Evolutionary conservation across 2,329 filamentous ascomycete species (phyloP).

Genomic region (Fusarium pseudoanthophilum): DNA sequence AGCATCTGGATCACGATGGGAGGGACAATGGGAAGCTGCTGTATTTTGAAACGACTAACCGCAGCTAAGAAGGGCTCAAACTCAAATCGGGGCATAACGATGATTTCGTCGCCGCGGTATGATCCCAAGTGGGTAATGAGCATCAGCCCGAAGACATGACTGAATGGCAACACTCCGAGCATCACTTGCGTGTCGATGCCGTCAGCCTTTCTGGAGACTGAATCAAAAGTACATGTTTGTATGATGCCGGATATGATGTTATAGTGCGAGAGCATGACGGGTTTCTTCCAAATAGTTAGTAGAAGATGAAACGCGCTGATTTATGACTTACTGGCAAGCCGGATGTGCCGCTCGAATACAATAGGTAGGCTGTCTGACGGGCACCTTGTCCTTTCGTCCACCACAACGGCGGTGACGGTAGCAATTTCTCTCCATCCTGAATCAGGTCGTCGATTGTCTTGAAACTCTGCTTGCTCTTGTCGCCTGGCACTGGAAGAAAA

Average conservation of each 20-base stretch:
- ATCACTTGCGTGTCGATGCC: conserved; percentile 55
- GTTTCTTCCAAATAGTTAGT: conserved; percentile 64
- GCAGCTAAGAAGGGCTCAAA: conserved; percentile 65
- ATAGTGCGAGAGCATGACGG: conserved; percentile 83
- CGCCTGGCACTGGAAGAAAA: conserved; percentile 71
- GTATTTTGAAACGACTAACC: conserved; percentile 6
- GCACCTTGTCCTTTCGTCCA: conserved; percentile 73
- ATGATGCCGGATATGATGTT: conserved; percentile 82
- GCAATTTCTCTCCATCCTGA: conserved; percentile 64
- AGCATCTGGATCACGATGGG: conserved; percentile 23
- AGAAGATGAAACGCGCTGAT: too few species aligned
- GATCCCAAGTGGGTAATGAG: conserved; percentile 73
- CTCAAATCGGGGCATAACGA: conserved; percentile 81
- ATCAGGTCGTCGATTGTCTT: conserved; percentile 75
- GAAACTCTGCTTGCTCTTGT: conserved; percentile 52
- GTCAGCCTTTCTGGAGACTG: conserved; percentile 48
- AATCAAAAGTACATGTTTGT: conserved; percentile 63
- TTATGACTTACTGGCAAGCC: too few species aligned
- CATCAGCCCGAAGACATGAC: conserved; percentile 83
- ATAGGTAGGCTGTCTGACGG: conserved; percentile 78
- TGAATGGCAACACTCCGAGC: conserved; percentile 78
- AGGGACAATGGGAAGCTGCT: conserved; percentile 4
- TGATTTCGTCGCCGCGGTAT: conserved; percentile 77
- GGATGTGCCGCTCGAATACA: conserved; percentile 83
- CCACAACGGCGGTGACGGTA: conserved; percentile 59